These are phyloP conservation scores for Thielaviopsis musarum DNA, from an alignment of 2,329 filamentous ascomycete species.

Conservation along the genomic window DNA sequence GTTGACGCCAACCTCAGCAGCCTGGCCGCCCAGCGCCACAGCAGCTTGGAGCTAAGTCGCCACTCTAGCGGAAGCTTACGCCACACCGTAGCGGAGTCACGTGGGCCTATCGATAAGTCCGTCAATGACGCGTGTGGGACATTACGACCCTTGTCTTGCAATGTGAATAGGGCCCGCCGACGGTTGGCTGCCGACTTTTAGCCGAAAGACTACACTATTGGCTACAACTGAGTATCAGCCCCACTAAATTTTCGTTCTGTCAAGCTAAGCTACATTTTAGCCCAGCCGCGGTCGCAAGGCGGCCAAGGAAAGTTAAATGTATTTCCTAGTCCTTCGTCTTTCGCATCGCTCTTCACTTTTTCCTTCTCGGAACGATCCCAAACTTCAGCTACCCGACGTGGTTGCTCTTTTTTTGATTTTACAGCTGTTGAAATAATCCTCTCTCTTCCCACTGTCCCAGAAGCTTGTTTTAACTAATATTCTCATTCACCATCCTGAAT, in stretches of 20 bases:
- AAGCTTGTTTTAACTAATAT: too few relatives aligned
- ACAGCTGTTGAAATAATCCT: background rate
- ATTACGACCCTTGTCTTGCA: background rate
- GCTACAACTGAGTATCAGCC: background rate
- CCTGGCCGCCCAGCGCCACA: conserved; percentile 10
- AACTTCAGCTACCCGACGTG: background rate
- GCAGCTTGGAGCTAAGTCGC: conserved; percentile 20
- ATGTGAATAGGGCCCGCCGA: background rate
- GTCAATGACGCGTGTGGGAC: background rate
- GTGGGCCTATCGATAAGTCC: background rate
- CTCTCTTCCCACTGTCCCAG: too few relatives aligned
- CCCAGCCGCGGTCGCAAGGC: background rate
- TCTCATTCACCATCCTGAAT: too few relatives aligned
- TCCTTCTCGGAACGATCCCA: background rate
- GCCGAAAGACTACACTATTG: background rate
- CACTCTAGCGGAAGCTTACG: conserved; percentile 16
- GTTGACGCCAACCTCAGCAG: conserved; percentile 12
- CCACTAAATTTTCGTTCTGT: background rate
- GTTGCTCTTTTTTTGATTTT: background rate
- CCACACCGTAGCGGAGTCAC: background rate
- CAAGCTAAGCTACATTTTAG: background rate
- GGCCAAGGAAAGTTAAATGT: background rate
- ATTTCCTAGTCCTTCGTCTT: background rate
- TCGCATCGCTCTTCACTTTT: background rate
- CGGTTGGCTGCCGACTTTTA: background rate